Evolutionary conservation across 1,284 basidiomycete genomes (phyloP).

Genomic region (Chalciporus sp.): DNA sequence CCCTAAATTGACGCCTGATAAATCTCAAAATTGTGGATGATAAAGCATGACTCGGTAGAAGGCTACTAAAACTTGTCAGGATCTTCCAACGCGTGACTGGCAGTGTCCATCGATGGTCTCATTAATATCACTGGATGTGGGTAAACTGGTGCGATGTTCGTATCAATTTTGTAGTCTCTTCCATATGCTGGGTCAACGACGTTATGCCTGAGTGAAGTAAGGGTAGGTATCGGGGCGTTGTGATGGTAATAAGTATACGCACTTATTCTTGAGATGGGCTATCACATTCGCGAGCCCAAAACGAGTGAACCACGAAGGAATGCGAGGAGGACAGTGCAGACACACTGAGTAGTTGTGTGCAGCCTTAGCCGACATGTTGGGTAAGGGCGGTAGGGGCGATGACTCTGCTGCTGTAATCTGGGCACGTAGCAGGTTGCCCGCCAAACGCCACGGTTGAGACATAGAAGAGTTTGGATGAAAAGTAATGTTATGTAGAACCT

Average conservation of each 20-base stretch:
- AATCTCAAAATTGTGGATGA: not conserved
- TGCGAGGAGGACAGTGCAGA: conserved; percentile 29
- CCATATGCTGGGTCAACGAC: conserved; percentile 22
- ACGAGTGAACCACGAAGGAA: conserved; percentile 32
- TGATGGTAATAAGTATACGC: conserved; percentile 5
- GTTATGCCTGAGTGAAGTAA: conserved; percentile 18
- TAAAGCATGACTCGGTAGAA: not conserved
- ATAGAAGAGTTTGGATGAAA: conserved; percentile 16
- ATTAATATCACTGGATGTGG: conserved; percentile 7
- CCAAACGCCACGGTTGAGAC: conserved; percentile 15
- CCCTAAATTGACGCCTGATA: not conserved
- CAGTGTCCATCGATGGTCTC: not conserved
- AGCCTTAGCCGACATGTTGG: conserved; percentile 1
- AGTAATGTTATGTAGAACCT: conserved; percentile 26
- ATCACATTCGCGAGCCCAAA: conserved; percentile 22
- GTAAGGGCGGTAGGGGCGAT: not conserved
- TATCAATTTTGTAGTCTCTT: conserved; percentile 23
- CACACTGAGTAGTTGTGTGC: conserved; percentile 24
- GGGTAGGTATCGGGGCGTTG: not conserved
- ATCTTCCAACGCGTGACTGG: too few relatives aligned
- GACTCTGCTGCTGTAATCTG: conserved; percentile 1
- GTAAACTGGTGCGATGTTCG: conserved; percentile 25
- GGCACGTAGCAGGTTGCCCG: not conserved
- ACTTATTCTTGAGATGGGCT: conserved; percentile 24
- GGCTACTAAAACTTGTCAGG: too few relatives aligned